A percentile compares a stretch with the other conserved stretches of the same genome.
Evolutionary conservation across 345 rosid genomes (phyloP).

Genomic region (Iberis pinnata): DNA sequence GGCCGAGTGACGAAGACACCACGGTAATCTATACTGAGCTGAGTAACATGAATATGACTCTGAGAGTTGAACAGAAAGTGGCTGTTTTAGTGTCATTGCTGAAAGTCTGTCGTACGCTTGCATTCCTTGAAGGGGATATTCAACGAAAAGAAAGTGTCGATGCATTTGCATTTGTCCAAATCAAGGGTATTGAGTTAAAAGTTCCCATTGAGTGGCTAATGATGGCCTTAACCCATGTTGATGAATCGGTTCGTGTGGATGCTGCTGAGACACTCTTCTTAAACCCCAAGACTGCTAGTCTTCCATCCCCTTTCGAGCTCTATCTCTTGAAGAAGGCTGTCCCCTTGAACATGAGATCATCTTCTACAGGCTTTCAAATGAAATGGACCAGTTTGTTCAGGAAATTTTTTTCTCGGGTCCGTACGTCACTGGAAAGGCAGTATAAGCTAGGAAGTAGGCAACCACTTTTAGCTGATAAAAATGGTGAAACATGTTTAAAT

Average conservation of each 20-base stretch:
- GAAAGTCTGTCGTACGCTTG: constrained; percentile 84
- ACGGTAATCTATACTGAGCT: constrained; percentile 36
- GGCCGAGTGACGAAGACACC: constrained; percentile 41
- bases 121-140: constrained; percentile 86
- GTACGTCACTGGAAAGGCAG: constrained; percentile 87
- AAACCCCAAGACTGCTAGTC: constrained; percentile 79
- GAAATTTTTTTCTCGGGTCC: constrained; percentile 83
- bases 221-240: constrained; percentile 80
- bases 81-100: constrained; percentile 75
- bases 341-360: constrained; percentile 93
- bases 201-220: constrained; percentile 74
- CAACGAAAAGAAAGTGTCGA: constrained; percentile 37
- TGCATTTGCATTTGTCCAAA: constrained; percentile 46
- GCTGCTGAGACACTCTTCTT: constrained; percentile 93
- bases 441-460: constrained; percentile 65
- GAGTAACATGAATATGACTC: constrained; percentile 31
- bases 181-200: constrained; percentile 66
- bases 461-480: constrained; percentile 33
- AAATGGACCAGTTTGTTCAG: constrained; percentile 91
- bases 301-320: constrained; percentile 83
- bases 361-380: constrained; percentile 95
- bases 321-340: constrained; percentile 66
- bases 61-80: constrained; percentile 66
- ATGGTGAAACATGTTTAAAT: constrained; percentile 21
- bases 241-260: constrained; percentile 88